A percentile compares a stretch with the other conserved stretches of the same genome.
Conservation (phyloP, 306 rosid species). For the Casuarina equisetifolia region DNA sequence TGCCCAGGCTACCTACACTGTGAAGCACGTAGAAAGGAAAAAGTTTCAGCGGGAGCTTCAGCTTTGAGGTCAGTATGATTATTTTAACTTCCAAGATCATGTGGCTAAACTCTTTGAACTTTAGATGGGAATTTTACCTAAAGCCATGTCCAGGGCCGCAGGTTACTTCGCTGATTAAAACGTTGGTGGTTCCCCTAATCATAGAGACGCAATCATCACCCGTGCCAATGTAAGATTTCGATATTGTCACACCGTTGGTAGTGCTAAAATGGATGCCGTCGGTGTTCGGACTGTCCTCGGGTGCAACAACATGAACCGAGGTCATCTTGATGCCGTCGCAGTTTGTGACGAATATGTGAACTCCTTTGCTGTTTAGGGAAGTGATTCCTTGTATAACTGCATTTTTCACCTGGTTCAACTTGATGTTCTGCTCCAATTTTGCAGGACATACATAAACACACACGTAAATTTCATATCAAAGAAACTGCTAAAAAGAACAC, state of each 20-base stretch:
- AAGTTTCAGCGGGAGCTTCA: too few relatives aligned
- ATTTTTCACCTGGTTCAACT: conserved; percentile 23
- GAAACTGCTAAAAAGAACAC: not conserved
- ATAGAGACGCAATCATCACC: conserved; percentile 56
- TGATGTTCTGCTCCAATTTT: conserved; percentile 33
- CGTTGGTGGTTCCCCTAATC: conserved; percentile 38
- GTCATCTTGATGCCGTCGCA: conserved; percentile 31
- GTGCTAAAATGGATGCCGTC: conserved; percentile 55
- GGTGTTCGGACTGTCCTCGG: conserved; percentile 47
- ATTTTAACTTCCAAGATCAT: too few relatives aligned
- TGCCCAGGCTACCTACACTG: conserved; percentile 45
- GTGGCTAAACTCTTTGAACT: too few relatives aligned
- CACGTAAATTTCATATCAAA: not conserved
- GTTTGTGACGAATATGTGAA: conserved; percentile 45
- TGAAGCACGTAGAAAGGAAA: not conserved
- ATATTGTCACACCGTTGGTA: conserved; percentile 41
- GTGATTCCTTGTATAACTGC: conserved; percentile 38
- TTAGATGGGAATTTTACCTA: conserved; percentile 14
- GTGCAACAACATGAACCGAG: conserved; percentile 34
- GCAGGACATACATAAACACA: not conserved
- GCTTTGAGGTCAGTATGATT: too few relatives aligned
- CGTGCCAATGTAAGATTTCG: conserved; percentile 36
- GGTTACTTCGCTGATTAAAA: conserved; percentile 28
- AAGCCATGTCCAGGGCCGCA: conserved; percentile 53
- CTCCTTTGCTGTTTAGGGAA: conserved; percentile 46